These are phyloP conservation scores for Apophysomyces variabilis DNA, from an alignment of 371 early-diverging fungal species.

Conservation along the genomic window DNA sequence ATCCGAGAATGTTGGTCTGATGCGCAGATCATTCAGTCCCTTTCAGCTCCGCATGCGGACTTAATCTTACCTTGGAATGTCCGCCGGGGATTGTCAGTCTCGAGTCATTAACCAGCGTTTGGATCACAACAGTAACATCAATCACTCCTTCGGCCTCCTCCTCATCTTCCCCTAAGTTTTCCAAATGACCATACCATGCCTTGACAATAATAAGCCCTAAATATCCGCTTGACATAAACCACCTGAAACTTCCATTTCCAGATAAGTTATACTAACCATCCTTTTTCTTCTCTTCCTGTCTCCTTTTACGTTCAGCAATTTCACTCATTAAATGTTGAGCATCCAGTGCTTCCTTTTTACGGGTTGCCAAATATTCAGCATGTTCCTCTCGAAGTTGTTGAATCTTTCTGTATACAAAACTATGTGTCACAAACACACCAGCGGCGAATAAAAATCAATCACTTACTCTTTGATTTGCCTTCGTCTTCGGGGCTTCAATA, in stretches of 20 bases:
- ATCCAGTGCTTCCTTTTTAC: conserved; percentile 81
- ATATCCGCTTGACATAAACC: conserved; percentile 7
- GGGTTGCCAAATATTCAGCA: conserved; percentile 70
- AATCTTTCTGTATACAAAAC: conserved; percentile 60
- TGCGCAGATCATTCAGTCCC: conserved; percentile 8
- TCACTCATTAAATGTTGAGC: conserved; percentile 76
- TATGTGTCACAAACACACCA: neutral
- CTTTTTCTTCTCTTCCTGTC: conserved; percentile 68
- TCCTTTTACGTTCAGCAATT: conserved; percentile 68
- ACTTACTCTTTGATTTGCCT: conserved; percentile 63
- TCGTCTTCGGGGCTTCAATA: conserved; percentile 74
- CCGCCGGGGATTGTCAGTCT: conserved; percentile 88
- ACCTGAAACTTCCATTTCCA: neutral
- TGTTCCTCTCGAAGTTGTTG: conserved; percentile 76
- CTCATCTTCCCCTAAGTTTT: conserved; percentile 32
- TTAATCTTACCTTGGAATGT: conserved; percentile 75
- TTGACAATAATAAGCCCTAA: conserved; percentile 83
- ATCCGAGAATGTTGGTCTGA: conserved; percentile 86
- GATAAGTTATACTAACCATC: conserved; percentile 43
- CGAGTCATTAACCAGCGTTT: conserved; percentile 81
- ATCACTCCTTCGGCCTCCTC: conserved; percentile 50
- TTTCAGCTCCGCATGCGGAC: conserved; percentile 11
- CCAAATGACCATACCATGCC: conserved; percentile 88
- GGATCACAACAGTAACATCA: conserved; percentile 89
- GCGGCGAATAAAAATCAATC: neutral